Conservation (phyloP, 1,284 basidiomycete genomes). For the Ganoderma sp. region DNA sequence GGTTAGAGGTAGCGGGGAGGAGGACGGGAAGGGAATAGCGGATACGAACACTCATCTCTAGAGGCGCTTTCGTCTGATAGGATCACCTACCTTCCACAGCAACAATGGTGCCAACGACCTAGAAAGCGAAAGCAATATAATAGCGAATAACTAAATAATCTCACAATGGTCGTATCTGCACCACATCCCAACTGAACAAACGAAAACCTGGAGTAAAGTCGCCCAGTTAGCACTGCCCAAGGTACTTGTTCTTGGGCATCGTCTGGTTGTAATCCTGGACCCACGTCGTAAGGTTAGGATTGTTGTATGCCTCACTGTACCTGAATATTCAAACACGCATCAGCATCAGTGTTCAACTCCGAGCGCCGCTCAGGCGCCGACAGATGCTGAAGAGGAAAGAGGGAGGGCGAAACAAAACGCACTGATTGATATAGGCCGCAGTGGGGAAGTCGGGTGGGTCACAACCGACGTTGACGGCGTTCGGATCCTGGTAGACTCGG, state of each 20-base stretch:
- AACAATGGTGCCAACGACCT: background rate
- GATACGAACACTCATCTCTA: background rate
- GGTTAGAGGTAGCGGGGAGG: background rate
- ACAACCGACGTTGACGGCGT: slow-evolving; percentile 78
- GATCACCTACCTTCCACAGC: background rate
- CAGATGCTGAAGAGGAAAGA: background rate
- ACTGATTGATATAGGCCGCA: slow-evolving; percentile 75
- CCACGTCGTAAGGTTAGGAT: slow-evolving; percentile 48
- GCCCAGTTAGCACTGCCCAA: slow-evolving; percentile 9
- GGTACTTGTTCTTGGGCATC: slow-evolving; percentile 41
- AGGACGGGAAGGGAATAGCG: background rate
- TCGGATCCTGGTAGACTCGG: slow-evolving; percentile 79
- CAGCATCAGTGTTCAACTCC: background rate
- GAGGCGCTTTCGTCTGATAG: background rate
- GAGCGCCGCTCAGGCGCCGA: background rate
- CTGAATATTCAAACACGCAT: slow-evolving; percentile 22
- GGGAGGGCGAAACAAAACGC: slow-evolving; percentile 32
- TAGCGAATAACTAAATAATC: background rate
- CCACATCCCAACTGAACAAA: background rate
- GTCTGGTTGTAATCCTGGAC: slow-evolving; percentile 42
- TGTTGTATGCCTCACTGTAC: slow-evolving; percentile 44
- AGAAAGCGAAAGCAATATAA: background rate
- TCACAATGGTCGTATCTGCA: background rate
- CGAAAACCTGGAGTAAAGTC: background rate
- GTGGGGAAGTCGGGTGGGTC: slow-evolving; percentile 84